phyloP scores from a whole-genome alignment of 192 early-diverging fungal species.

The Phlyctochytrium bullatum region DNA sequence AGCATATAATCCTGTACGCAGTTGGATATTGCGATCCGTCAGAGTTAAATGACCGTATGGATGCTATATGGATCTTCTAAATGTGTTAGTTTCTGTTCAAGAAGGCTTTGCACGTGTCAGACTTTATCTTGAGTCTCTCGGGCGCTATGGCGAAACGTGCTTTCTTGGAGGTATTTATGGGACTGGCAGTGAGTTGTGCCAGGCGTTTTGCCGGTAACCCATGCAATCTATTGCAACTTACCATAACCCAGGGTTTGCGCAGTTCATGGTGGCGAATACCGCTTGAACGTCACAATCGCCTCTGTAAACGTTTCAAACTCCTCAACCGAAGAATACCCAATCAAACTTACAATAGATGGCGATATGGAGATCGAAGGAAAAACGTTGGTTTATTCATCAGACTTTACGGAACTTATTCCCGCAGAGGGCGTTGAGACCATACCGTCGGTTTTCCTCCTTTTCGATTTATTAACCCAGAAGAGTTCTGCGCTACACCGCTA shows the following conservation, averaged over 20 bases:
- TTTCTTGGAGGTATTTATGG: constrained; percentile 86
- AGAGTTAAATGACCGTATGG: neutral
- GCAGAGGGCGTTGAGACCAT: too few relatives aligned
- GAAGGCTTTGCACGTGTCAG: constrained; percentile 69
- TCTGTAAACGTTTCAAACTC: neutral
- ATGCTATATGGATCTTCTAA: neutral
- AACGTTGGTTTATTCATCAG: neutral
- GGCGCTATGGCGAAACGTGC: constrained; percentile 79
- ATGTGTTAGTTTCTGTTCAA: neutral
- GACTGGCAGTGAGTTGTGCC: constrained; percentile 81
- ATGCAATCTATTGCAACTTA: constrained; percentile 7
- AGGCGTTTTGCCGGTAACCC: constrained; percentile 85
- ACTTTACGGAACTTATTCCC: too few relatives aligned
- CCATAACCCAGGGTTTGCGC: constrained; percentile 64
- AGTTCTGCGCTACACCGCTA: too few relatives aligned
- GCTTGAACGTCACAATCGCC: neutral
- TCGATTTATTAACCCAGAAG: too few relatives aligned
- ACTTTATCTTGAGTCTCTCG: constrained; percentile 72
- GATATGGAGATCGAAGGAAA: neutral
- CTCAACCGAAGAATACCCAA: neutral
- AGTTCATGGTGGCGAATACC: constrained; percentile 85
- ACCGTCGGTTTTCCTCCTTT: too few relatives aligned
- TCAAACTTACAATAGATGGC: neutral
- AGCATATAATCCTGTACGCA: constrained; percentile 32
- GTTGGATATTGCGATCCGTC: constrained; percentile 19